These are phyloP conservation scores for Maudiozyma pseudohumilis DNA, from an alignment of 805 yeast genomes.

Conservation along the genomic window DNA sequence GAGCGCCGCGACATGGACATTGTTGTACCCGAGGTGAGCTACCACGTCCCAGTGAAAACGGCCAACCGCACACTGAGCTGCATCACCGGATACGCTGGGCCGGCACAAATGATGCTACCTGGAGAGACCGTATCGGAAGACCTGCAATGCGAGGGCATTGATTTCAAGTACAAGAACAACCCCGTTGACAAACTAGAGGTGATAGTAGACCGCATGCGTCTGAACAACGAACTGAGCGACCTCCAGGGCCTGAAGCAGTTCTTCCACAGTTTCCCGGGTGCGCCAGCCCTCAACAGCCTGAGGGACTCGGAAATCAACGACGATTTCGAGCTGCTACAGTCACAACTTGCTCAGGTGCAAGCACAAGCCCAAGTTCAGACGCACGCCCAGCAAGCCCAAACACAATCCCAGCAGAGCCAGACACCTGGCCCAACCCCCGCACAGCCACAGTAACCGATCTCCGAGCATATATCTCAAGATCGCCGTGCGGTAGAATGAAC, in stretches of 20 bases:
- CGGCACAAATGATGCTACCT: constrained; percentile 24
- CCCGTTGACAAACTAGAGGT: constrained; percentile 36
- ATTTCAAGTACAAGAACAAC: constrained; percentile 33
- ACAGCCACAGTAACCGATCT: too few species aligned
- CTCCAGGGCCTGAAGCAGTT: constrained; percentile 57
- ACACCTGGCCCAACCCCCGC: too few species aligned
- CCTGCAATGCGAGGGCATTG: constrained; percentile 35
- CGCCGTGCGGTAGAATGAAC: too few species aligned
- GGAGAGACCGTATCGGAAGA: constrained; percentile 29
- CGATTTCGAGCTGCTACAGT: constrained; percentile 38
- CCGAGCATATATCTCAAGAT: too few species aligned
- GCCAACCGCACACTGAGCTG: constrained; percentile 28
- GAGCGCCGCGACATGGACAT: constrained; percentile 76
- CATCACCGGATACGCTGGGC: constrained; percentile 31
- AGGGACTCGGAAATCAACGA: constrained; percentile 62
- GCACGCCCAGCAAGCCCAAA: background rate
- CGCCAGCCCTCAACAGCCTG: constrained; percentile 58
- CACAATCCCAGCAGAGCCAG: background rate
- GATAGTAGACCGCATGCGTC: constrained; percentile 56
- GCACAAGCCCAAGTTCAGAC: background rate
- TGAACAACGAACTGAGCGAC: constrained; percentile 59
- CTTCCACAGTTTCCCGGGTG: constrained; percentile 68
- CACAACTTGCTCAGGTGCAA: background rate
- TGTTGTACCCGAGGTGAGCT: constrained; percentile 37
- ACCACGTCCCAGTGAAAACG: constrained; percentile 34